Evolutionary conservation across 2,329 filamentous ascomycete species (phyloP).

Genomic region (Sporothrix variecibatus): DNA sequence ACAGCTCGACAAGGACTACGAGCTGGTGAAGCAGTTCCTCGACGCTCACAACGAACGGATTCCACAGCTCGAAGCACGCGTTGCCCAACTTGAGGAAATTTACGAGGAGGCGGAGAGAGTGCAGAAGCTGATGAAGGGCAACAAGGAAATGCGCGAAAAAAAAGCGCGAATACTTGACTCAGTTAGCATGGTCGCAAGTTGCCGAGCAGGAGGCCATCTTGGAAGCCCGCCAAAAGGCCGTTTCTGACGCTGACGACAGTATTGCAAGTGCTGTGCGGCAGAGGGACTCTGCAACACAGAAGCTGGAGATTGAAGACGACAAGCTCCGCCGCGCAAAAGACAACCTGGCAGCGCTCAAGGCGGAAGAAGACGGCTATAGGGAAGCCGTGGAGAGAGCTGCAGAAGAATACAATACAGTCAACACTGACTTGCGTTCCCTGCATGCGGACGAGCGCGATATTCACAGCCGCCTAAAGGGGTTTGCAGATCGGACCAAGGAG

Average conservation of each 20-base stretch:
- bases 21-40: conserved; percentile 75
- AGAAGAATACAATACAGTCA: conserved; percentile 47
- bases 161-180: conserved; percentile 59
- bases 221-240: conserved; percentile 39
- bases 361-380: conserved; percentile 50
- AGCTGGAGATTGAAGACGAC: conserved; percentile 50
- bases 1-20: conserved; percentile 88
- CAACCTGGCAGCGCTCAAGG: conserved; percentile 45
- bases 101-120: conserved; percentile 64
- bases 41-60: conserved; percentile 71
- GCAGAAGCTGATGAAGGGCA: conserved; percentile 65
- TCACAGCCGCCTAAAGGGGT: conserved; percentile 56
- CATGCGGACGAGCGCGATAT: conserved; percentile 67
- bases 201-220: conserved; percentile 67
- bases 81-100: conserved; percentile 60
- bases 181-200: conserved; percentile 87
- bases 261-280: conserved; percentile 46
- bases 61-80: conserved; percentile 60
- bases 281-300: conserved; percentile 50
- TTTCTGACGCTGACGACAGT: conserved; percentile 43
- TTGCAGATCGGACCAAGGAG: conserved; percentile 49
- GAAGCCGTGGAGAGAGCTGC: conserved; percentile 53
- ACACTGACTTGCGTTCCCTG: conserved; percentile 42
- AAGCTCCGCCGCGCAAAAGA: conserved; percentile 45
- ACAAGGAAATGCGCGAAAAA: conserved; percentile 65